These are phyloP conservation scores for Trichoderma breve DNA, from an alignment of 2,329 filamentous ascomycete genomes.

Conservation along the genomic window DNA sequence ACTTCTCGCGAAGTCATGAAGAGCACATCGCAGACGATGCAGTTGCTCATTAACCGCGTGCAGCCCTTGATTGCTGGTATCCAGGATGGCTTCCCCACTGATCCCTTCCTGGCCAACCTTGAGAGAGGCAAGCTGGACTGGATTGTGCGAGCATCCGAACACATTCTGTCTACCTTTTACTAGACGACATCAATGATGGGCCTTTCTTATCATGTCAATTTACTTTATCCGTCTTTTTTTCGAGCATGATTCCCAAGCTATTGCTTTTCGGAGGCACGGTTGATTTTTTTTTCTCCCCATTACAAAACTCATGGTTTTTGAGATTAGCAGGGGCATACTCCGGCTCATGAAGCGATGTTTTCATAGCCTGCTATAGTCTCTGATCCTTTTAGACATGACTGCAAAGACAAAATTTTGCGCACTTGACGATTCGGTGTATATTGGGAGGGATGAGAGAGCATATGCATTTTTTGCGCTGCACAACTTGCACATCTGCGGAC, in stretches of 20 bases:
- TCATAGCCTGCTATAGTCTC: background rate
- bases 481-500: background rate
- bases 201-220: background rate
- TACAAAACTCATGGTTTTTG: background rate
- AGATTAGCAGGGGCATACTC: background rate
- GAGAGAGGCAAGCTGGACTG: constrained; percentile 41
- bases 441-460: background rate
- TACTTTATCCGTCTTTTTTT: background rate
- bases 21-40: constrained; percentile 41
- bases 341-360: background rate
- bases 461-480: background rate
- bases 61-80: constrained; percentile 36
- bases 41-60: constrained; percentile 38
- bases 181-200: constrained; percentile 29
- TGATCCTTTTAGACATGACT: constrained; percentile 1
- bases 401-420: background rate
- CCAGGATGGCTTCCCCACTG: constrained; percentile 38
- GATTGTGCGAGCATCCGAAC: constrained; percentile 38
- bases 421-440: constrained; percentile 5
- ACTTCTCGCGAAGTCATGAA: constrained; percentile 38
- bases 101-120: constrained; percentile 40
- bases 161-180: constrained; percentile 36
- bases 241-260: constrained; percentile 7
- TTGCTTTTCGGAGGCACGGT: background rate
- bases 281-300: background rate